phyloP scores from a whole-genome alignment of 1,284 basidiomycete genomes.

The Tilletia walkeri region DNA sequence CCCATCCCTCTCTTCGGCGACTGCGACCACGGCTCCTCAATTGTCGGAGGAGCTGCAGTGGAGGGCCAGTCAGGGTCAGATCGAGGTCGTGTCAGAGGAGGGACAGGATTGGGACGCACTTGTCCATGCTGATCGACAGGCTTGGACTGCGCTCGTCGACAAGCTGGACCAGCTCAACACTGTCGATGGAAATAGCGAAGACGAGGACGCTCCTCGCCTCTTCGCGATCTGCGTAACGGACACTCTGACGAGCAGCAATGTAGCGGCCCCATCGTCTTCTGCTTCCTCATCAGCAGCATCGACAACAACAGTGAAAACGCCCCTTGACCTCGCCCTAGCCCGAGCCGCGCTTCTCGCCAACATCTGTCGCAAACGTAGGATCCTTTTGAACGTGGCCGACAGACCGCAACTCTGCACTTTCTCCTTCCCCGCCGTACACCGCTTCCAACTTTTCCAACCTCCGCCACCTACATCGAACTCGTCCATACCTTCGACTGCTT shows the following conservation, averaged over 20 bases:
- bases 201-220: constrained; percentile 22
- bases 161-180: constrained; percentile 10
- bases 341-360: constrained; percentile 36
- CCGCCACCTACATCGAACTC: constrained; percentile 15
- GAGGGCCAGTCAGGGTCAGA: constrained; percentile 64
- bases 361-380: constrained; percentile 57
- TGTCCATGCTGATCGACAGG: constrained; percentile 17
- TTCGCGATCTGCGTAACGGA: constrained; percentile 54
- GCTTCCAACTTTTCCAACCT: constrained; percentile 62
- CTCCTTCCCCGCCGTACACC: constrained; percentile 80
- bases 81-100: constrained; percentile 46
- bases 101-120: neutral
- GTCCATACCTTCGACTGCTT: constrained; percentile 19
- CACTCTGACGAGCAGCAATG: constrained; percentile 39
- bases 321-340: constrained; percentile 14
- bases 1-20: neutral
- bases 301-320: neutral
- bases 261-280: neutral
- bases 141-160: constrained; percentile 18
- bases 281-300: neutral
- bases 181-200: constrained; percentile 14
- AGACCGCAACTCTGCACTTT: constrained; percentile 83
- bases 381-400: constrained; percentile 84
- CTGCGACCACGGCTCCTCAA: neutral
- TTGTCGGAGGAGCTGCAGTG: constrained; percentile 65